phyloP scores from a whole-genome alignment of 345 rosid species.

The Lenwebbia sp. region DNA sequence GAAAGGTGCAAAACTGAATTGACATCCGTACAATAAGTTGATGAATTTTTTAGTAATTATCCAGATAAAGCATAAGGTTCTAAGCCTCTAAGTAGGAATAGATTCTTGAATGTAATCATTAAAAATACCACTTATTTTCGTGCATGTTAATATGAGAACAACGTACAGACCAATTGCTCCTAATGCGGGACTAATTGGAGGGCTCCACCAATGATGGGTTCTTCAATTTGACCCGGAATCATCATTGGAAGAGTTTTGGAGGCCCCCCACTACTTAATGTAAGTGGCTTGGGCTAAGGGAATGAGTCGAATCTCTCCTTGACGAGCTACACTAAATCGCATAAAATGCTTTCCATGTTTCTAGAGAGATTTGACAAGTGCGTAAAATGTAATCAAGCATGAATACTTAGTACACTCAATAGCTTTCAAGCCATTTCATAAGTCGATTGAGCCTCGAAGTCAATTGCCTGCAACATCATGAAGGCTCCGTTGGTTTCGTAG shows the following conservation, averaged over 20 bases:
- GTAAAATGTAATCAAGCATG: too few species aligned
- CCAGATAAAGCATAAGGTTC: neutral
- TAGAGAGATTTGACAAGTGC: neutral
- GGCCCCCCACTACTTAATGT: neutral
- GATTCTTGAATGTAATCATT: neutral
- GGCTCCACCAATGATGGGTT: neutral
- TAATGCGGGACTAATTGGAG: neutral
- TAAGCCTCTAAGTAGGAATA: neutral
- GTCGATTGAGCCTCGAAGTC: too few species aligned
- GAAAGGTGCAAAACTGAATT: too few species aligned
- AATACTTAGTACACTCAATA: too few species aligned
- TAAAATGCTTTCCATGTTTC: neutral
- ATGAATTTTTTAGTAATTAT: too few species aligned
- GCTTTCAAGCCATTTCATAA: too few species aligned
- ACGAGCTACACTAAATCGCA: neutral
- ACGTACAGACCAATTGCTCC: neutral
- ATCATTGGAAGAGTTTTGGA: neutral
- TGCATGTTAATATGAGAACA: neutral
- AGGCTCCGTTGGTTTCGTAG: too few species aligned
- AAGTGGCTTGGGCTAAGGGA: neutral
- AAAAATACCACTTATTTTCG: neutral
- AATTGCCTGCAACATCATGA: too few species aligned
- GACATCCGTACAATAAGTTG: too few species aligned
- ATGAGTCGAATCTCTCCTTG: neutral
- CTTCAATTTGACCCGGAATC: neutral